A percentile compares a stretch with the other conserved stretches of the same genome.
Conservation (phyloP, 192 early-diverging fungal genomes). For the Spinellus fusiger region DNA sequence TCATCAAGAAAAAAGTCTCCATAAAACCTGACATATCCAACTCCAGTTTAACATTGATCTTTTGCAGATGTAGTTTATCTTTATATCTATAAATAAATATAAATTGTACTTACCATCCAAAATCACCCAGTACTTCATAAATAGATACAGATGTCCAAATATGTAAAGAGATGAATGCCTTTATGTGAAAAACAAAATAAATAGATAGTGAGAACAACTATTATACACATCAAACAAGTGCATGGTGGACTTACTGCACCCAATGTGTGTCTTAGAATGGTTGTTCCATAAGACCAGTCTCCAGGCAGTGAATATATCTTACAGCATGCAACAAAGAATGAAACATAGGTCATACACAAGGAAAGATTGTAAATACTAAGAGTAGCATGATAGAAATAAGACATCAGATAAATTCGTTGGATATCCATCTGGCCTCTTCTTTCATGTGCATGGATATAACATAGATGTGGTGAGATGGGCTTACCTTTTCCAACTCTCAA, state of each 20-base stretch:
- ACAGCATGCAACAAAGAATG: constrained; percentile 77
- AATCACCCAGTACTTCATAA: constrained; percentile 89
- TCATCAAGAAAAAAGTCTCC: constrained; percentile 94
- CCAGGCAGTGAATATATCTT: constrained; percentile 74
- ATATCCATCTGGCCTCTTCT: not conserved
- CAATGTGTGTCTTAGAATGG: constrained; percentile 79
- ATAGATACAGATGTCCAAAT: constrained; percentile 88
- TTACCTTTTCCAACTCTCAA: constrained; percentile 89
- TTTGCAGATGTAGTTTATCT: constrained; percentile 20
- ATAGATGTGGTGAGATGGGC: not conserved
- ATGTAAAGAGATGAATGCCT: constrained; percentile 79
- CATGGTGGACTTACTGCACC: constrained; percentile 56
- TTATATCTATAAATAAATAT: not conserved
- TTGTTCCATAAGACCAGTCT: constrained; percentile 59
- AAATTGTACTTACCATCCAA: constrained; percentile 76
- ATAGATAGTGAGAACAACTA: not conserved
- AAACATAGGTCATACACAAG: constrained; percentile 86
- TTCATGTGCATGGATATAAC: not conserved
- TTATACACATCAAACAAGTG: too few relatives aligned
- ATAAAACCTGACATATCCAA: too few relatives aligned
- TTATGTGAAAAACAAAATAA: constrained; percentile 1
- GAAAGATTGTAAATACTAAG: constrained; percentile 84
- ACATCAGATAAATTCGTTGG: not conserved
- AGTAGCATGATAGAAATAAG: not conserved
- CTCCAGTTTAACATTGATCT: too few relatives aligned